Base-by-base conservation (phyloP, 768 basidiomycete genomes). In the Lactifluus echinatus region DNA sequence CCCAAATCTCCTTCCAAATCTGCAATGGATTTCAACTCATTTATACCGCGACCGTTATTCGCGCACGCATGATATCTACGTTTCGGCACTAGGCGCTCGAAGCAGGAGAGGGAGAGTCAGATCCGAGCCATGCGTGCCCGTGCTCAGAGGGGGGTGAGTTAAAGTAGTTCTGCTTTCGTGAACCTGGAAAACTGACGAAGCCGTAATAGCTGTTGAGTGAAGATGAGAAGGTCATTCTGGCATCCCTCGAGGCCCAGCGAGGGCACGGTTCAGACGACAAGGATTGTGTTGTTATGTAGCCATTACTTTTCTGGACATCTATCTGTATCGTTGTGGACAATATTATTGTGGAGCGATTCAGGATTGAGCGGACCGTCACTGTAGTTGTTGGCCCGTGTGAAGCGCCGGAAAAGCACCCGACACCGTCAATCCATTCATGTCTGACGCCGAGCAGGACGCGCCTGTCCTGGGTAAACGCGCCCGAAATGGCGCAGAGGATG, bases 141-240 rank as follows among this genome's bases (percentile, higher is more conserved):
- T 39, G 85, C 82, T 5, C 78, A 77, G 77, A 91, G 86, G 71
- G 89, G 89, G 62, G 82, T 89, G 70, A 64, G 82, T 75, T 24
- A n/a, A n/a, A 12, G 33, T 37, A 19, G 44, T 55, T 12, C 11
- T 31, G 14, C 37, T 42, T 53, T 43, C 43, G n/a, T 44, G 58
- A 44, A 57, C 59, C 44, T 46, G n/a, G 62, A 23, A 53, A 40
- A 49, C 46, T 15, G 49, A 26, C 34, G 8, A 23, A 21, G 8
- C 48, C n/a, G n/a, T n/a, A n/a, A 17, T 61, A 84, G 80, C 68
- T 85, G 43, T 63, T 87, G 62, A 82, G 74, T 24, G 83, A 83
- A 54, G 79, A 81, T 53, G 85, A 88, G 76, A 84, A 82, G 69
- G 69, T 69, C 17, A 72, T 81, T 15, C 68, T 87, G 31, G 82